Percentiles rank a stretch among this genome's conserved stretches.
Conservation (phyloP, 2,329 filamentous ascomycete genomes). For the Colletotrichum camelliae region DNA sequence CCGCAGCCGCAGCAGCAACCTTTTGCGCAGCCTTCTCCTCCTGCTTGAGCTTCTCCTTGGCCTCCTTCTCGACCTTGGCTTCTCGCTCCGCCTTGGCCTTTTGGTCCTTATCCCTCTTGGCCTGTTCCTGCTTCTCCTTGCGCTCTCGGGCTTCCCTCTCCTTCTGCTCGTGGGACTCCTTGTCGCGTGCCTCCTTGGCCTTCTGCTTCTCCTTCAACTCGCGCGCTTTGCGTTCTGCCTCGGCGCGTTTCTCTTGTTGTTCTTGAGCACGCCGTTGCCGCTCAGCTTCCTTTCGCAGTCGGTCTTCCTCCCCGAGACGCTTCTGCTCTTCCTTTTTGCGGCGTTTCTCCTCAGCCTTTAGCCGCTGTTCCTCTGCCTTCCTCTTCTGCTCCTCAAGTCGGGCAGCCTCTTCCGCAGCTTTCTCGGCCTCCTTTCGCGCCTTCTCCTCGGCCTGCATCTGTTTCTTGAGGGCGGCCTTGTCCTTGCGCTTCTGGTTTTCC, state of each 20-base stretch:
- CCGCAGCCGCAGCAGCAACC: constrained; percentile 39
- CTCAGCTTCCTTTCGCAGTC: constrained; percentile 83
- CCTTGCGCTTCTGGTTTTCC: constrained; percentile 94
- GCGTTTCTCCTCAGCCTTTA: constrained; percentile 86
- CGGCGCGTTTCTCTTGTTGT: constrained; percentile 84
- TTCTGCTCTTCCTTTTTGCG: constrained; percentile 91
- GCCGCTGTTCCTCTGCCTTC: constrained; percentile 79
- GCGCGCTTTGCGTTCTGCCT: constrained; percentile 80
- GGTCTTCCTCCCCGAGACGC: constrained; percentile 90
- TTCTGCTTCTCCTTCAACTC: constrained; percentile 71
- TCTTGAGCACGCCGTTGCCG: constrained; percentile 80
- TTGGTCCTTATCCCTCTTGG: constrained; percentile 60
- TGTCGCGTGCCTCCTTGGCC: constrained; percentile 82
- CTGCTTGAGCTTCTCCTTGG: constrained; percentile 47
- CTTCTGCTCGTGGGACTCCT: constrained; percentile 73
- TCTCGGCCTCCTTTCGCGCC: constrained; percentile 85
- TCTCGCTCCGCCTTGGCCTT: constrained; percentile 33
- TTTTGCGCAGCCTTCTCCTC: constrained; percentile 45
- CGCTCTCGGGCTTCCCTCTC: constrained; percentile 65
- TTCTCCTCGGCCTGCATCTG: constrained; percentile 90
- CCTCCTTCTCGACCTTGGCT: constrained; percentile 40
- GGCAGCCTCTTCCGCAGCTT: constrained; percentile 84
- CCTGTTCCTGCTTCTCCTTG: constrained; percentile 63
- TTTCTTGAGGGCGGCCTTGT: constrained; percentile 89
- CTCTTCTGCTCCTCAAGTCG: constrained; percentile 77